Evolutionary conservation across 1,284 basidiomycete species (phyloP).

Genomic region (Paramarasmius palmivorus): DNA sequence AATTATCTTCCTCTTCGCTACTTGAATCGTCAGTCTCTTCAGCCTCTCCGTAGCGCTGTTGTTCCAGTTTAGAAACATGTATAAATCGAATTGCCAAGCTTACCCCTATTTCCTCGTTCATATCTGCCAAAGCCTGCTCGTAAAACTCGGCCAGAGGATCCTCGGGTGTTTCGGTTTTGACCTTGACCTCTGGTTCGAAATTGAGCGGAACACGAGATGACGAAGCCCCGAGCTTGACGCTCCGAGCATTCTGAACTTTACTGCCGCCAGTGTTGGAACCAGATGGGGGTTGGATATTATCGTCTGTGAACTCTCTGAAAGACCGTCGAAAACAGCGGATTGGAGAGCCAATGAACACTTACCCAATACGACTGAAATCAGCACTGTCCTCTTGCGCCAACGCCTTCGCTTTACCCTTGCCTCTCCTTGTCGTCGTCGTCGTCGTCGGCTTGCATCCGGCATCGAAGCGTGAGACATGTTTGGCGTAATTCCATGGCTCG

Average conservation of each 20-base stretch:
- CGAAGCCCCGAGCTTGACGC: not conserved
- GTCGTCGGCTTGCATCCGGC: not conserved
- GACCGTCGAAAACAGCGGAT: not conserved
- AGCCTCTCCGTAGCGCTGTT: slow-evolving; percentile 12
- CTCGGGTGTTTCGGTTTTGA: slow-evolving; percentile 14
- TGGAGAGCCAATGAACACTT: not conserved
- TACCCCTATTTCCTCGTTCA: slow-evolving; percentile 39
- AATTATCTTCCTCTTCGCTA: slow-evolving; percentile 21
- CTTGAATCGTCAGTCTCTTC: slow-evolving; percentile 27
- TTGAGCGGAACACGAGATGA: slow-evolving; percentile 10
- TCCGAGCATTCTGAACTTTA: not conserved
- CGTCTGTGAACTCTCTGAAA: not conserved
- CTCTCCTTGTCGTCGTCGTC: not conserved
- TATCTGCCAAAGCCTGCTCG: slow-evolving; percentile 49
- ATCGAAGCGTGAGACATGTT: not conserved
- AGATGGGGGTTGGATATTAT: not conserved
- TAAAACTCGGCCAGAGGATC: slow-evolving; percentile 70
- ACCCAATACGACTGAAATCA: not conserved
- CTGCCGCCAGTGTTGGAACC: not conserved
- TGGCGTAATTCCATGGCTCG: slow-evolving; percentile 4
- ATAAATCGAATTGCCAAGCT: slow-evolving; percentile 13
- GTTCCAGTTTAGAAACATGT: not conserved
- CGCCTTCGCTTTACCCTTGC: not conserved
- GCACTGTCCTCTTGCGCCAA: not conserved
- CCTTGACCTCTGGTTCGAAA: not conserved